Base-by-base conservation (phyloP, 2,329 filamentous ascomycete genomes). In the Penicillium sp. region DNA sequence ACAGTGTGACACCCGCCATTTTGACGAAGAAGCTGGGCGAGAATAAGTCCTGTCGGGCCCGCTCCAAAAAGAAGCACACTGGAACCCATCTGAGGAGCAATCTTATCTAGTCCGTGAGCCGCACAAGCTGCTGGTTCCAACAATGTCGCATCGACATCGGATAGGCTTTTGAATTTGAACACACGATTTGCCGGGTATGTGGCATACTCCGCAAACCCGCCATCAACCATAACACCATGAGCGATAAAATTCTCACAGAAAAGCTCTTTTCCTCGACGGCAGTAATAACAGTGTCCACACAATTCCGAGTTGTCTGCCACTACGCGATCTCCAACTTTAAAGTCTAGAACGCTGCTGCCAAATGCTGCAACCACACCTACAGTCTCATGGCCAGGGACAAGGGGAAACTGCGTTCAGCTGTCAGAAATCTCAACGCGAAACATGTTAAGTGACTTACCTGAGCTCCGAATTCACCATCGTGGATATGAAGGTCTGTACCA, bases 221-320 rank as follows among this genome's bases (percentile, higher is more conserved):
- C 87, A 54, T 87, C 83, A 72, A 89, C 79, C 67, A 68, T 69
- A 24, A 72, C 73, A 52, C 68, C 86, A 62, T 88, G 86, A 10
- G 84, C 85, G 59, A 84, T 81, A 71, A 88, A 87, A 66, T 87
- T 80, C 72, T 89, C 86, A 70, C 87, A 90, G 52, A 89, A 81
- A 34, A 89, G 75, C 21, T 83, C 79, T 66, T 89, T 81, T 44
- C 87, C 86, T 51, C 85, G 82, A 54, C 84, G 82, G 75, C 87
- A 90, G 77, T 89, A 88, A 79, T 88, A 88, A 75, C 87, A 90
- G 70, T 85, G 82, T 36, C 83, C 83, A 73, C 87, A 90, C 29
- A 89, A 81, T 69, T 89, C 75, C 4, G 75, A 79, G 62, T 77
- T 77, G 61, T 76, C 74, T 8, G 74, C 84, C 52, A 82, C 83